Base-by-base conservation (phyloP, 345 rosid genomes). In the Sonneratia caseolaris region DNA sequence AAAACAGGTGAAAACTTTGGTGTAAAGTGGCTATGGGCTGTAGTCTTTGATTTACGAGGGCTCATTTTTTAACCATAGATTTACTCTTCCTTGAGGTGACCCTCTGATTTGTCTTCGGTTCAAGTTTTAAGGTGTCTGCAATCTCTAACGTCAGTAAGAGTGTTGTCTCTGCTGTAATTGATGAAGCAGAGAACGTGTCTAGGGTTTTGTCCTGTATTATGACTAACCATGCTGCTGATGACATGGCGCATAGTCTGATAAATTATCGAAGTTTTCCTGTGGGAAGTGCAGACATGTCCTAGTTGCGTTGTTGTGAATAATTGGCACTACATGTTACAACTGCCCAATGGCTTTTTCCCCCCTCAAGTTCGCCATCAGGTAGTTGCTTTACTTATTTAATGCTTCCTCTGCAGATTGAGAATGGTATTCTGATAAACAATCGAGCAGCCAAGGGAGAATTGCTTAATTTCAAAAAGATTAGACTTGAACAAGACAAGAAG, bases 361-460 rank as follows among this genome's bases (percentile, higher is more conserved):
- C 32, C 27, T 42, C 10, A 42, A 42, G 5, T 42, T 42, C 10
- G 45, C 7, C 10, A 42, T 42, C 3, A 42, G 45, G 66, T 13
- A 15, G 13, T 16, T 45, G 35, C 69, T 53, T 49, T 21, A 36
- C 62, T 19, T 65, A 27, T 69, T 53, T 18, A 21, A n/a, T 18
- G 18, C 59, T 53, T 42, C 24, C 15, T 11, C 16, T 68, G 70
- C 81, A 83, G 89, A 73, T 47, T 12, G 73, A 74, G 62, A 79
- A 71, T 32, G 82, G 53, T 38, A 70, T 76, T 74, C 79, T 70
- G 68, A 76, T 73, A 47, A 71, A 83, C 56, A 80, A 83, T 80
- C 81, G 71, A 70, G 87, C 81, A 12, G 78, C 76, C 8, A 76
- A 80, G 70, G 87, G 82, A 70, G 89, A 83, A 76, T 74, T 77